These are phyloP conservation scores for Pseudogymnoascus sp. DNA, from an alignment of 2,329 filamentous ascomycete species.

Conservation along the genomic window DNA sequence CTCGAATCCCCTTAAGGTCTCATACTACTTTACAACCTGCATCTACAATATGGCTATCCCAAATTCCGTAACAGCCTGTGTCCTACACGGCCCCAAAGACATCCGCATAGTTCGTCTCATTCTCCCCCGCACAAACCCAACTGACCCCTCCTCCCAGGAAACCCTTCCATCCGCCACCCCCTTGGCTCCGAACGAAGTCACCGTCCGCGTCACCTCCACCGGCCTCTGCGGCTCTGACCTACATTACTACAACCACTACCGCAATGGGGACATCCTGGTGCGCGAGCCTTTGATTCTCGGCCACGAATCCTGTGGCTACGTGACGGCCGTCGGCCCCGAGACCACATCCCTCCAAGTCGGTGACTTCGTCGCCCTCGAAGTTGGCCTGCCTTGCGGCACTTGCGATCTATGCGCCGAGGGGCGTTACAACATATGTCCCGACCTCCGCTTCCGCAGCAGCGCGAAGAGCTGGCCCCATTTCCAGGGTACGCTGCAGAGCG, in stretches of 20 bases:
- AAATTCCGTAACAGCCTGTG: background rate
- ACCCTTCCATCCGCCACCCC: constrained; percentile 35
- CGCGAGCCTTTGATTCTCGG: constrained; percentile 57
- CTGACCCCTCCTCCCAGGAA: constrained; percentile 26
- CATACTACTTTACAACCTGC: background rate
- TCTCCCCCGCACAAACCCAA: constrained; percentile 29
- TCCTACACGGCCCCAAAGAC: background rate
- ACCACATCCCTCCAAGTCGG: constrained; percentile 59
- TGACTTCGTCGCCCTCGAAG: constrained; percentile 87
- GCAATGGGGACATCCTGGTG: constrained; percentile 60
- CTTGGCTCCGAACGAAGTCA: constrained; percentile 43
- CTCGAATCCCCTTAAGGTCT: background rate
- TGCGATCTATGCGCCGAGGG: constrained; percentile 74
- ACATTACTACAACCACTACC: constrained; percentile 62
- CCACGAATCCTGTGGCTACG: constrained; percentile 69
- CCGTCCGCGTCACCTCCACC: constrained; percentile 56
- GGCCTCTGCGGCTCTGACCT: constrained; percentile 63
- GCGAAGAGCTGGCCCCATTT: constrained; percentile 52
- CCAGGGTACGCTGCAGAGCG: constrained; percentile 81
- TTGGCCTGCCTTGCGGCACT: constrained; percentile 74
- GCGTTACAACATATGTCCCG: constrained; percentile 79
- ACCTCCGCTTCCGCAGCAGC: constrained; percentile 87
- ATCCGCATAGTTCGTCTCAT: constrained; percentile 12
- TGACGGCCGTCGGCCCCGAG: constrained; percentile 59
- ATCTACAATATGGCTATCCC: background rate